Base-by-base conservation (phyloP, 2,329 filamentous ascomycete genomes). In the Exophiala spinifera region DNA sequence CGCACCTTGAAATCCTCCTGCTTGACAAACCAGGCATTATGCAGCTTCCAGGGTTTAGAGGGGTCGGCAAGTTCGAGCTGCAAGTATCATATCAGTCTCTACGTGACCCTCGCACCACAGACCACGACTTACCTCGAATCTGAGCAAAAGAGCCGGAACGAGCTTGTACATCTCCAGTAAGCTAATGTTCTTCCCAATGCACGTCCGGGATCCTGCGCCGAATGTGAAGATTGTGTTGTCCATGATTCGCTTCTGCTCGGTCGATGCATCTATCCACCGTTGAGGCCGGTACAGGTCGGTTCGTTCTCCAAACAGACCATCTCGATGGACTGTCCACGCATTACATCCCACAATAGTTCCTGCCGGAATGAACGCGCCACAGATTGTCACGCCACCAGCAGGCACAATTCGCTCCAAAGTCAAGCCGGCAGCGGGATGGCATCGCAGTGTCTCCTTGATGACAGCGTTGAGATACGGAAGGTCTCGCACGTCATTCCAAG, bases 261-360 rank as follows among this genome's bases (percentile, higher is more conserved):
- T 14, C n/a, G 48, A 50, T 28, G 46, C 8, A 77, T 65, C 78
- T 86, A 91, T 40, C 87, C 70, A 70, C 89, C 87, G 0, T 87
- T 87, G 13, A 82, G 71, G 67, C 80, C 91, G 0, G 66, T 70
- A 79, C 1, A 63, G 60, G 10, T 72, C 69, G 0, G 71, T 65
- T 25, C 74, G 55, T 4, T 53, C 19, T 66, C 69, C 68, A 48
- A 74, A 79, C 4, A 78, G 65, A 0, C 62, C 61, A 43, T 77
- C 67, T 15, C 67, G 65, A 20, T 78, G 73, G 0, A 76, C 53
- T 0, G 74, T 72, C 68, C 73, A 75, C 0, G 87, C 81, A 48
- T 82, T 88, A 66, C 83, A 87, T 3, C 87, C 88, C 0, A 90
- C 85, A 54, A 87, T 84, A 0, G 86, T 88, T 5, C 87, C 87